Percentiles rank a stretch among this genome's conserved stretches.
phyloP scores from a whole-genome alignment of 2,329 filamentous ascomycete genomes.

The Neopestalotiopsis sp. region DNA sequence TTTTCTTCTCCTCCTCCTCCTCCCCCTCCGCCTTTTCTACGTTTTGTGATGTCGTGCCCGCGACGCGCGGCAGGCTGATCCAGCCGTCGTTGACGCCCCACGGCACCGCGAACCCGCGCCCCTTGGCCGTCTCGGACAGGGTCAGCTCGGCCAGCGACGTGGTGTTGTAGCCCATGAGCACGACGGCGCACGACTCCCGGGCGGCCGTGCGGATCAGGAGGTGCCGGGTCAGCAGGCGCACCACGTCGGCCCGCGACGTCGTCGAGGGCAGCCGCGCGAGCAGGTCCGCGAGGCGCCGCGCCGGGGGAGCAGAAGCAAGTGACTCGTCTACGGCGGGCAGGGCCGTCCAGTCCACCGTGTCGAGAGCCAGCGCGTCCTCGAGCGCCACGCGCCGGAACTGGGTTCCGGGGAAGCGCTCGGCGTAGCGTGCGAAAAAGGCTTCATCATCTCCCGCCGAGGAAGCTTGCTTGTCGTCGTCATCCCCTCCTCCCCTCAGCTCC shows the following conservation, averaged over 20 bases:
- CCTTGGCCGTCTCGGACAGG: conserved; percentile 88
- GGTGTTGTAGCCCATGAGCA: conserved; percentile 86
- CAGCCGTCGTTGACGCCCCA: conserved; percentile 82
- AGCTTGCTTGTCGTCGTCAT: conserved; percentile 23
- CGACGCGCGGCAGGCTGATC: conserved; percentile 34
- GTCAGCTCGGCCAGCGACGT: conserved; percentile 87
- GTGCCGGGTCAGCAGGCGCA: conserved; percentile 72
- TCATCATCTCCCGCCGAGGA: conserved; percentile 26
- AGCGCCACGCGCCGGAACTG: conserved; percentile 68
- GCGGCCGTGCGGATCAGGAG: conserved; percentile 72
- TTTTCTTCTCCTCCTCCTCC: conserved; percentile 23
- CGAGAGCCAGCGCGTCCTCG: conserved; percentile 62
- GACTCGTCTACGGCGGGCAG: conserved; percentile 39
- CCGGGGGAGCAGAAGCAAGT: conserved; percentile 11
- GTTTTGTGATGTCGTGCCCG: not conserved
- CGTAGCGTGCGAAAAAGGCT: conserved; percentile 42
- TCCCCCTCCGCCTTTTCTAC: not conserved
- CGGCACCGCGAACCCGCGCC: conserved; percentile 82
- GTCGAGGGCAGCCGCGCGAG: conserved; percentile 71
- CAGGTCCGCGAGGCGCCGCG: conserved; percentile 52
- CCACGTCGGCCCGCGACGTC: conserved; percentile 77
- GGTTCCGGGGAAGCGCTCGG: conserved; percentile 69
- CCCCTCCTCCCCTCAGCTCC: conserved; percentile 35
- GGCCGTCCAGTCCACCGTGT: conserved; percentile 59
- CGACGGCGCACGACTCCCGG: conserved; percentile 64